These are phyloP conservation scores for Pholiota adiposa DNA, from an alignment of 1,284 basidiomycete genomes.

Conservation along the genomic window DNA sequence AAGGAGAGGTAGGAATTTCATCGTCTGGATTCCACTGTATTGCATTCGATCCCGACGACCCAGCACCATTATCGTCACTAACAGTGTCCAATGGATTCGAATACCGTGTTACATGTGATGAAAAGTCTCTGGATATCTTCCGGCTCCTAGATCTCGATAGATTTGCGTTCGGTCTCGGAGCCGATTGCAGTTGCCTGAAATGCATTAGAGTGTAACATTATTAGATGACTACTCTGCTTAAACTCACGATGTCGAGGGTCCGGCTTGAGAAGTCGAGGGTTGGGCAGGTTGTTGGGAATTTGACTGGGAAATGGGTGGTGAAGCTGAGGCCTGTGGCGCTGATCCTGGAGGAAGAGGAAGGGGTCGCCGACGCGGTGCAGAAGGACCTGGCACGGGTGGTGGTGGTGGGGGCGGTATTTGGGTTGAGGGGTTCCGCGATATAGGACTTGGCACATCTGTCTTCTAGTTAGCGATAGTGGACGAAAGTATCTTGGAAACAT, in stretches of 20 bases:
- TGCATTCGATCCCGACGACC: conserved; percentile 13
- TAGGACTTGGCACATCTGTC: conserved; percentile 17
- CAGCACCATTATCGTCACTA: conserved; percentile 14
- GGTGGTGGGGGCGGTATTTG: conserved; percentile 6
- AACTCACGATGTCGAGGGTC: conserved; percentile 17
- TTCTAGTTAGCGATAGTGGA: not conserved
- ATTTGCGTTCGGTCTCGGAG: not conserved
- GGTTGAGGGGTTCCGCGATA: conserved; percentile 4
- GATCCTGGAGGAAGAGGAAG: conserved; percentile 20
- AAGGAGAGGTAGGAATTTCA: conserved; percentile 22
- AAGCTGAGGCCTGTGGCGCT: conserved; percentile 1
- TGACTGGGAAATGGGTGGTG: not conserved
- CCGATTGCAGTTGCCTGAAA: conserved; percentile 1
- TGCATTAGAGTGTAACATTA: not conserved
- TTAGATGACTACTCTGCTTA: not conserved
- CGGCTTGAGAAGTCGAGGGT: conserved; percentile 7
- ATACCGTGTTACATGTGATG: conserved; percentile 5
- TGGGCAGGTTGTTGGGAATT: conserved; percentile 18
- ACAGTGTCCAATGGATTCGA: not conserved
- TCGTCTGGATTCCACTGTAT: conserved; percentile 9
- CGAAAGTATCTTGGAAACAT: not conserved
- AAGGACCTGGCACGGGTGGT: conserved; percentile 5
- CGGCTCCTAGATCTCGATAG: conserved; percentile 13
- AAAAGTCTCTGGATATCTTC: conserved; percentile 18
- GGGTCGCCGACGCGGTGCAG: conserved; percentile 17